Evolutionary conservation across 2,329 filamentous ascomycete genomes (phyloP).

Genomic region (Ceratocystis smalleyi): DNA sequence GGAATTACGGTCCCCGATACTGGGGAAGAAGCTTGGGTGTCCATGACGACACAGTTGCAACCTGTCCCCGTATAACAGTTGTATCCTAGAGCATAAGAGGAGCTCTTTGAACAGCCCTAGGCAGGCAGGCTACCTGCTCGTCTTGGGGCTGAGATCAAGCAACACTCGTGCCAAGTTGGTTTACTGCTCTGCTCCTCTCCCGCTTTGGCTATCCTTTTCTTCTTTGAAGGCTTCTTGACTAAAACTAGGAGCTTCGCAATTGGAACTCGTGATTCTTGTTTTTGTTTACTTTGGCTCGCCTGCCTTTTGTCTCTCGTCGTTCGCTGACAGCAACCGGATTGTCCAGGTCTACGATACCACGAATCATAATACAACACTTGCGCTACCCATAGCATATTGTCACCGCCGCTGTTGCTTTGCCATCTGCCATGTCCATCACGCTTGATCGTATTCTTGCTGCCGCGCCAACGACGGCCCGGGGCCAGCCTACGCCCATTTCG

Average conservation of each 20-base stretch:
- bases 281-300: background rate
- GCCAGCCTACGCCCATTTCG: conserved; percentile 77
- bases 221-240: background rate
- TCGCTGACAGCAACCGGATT: background rate
- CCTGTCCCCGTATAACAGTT: background rate
- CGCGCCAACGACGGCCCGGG: conserved; percentile 65
- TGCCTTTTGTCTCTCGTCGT: background rate
- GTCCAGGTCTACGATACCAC: background rate
- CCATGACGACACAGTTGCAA: too few relatives aligned
- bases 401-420: background rate
- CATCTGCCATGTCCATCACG: conserved; percentile 34
- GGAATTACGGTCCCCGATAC: background rate
- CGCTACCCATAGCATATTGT: background rate
- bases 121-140: background rate
- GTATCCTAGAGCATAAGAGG: background rate
- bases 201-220: background rate
- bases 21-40: background rate
- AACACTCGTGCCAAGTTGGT: background rate
- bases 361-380: background rate
- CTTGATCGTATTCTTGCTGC: conserved; percentile 66
- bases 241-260: too few relatives aligned
- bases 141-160: background rate
- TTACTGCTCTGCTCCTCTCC: background rate
- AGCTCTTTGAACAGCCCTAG: background rate
- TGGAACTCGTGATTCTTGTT: too few relatives aligned